A percentile compares a stretch with the other conserved stretches of the same genome.
Evolutionary conservation across 768 basidiomycete species (phyloP).

Genomic region (Lyophyllum semitale): DNA sequence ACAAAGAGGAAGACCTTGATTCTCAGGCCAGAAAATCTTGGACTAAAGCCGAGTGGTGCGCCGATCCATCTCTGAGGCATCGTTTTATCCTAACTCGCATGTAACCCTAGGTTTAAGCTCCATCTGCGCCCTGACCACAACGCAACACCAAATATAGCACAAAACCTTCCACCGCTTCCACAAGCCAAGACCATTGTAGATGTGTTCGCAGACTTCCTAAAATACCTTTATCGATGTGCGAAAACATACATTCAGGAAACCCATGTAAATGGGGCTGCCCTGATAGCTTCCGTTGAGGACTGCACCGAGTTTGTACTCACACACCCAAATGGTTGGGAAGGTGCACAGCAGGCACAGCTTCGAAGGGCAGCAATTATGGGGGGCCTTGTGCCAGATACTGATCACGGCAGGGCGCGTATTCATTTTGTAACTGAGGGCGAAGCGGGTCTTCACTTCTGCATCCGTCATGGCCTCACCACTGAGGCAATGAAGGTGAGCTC

Average conservation of each 20-base stretch:
- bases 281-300: slow-evolving; percentile 32
- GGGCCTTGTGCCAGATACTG: slow-evolving; percentile 44
- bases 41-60: no score
- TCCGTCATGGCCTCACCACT: slow-evolving; percentile 36
- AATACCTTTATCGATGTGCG: slow-evolving; percentile 46
- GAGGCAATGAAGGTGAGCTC: slow-evolving; percentile 31
- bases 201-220: slow-evolving; percentile 50
- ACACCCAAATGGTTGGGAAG: slow-evolving; percentile 65
- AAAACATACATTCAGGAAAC: slow-evolving; percentile 15
- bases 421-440: slow-evolving; percentile 64
- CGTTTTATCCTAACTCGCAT: slow-evolving; percentile 7
- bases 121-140: slow-evolving; percentile 32
- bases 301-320: slow-evolving; percentile 35
- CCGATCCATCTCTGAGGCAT: slow-evolving; percentile 9
- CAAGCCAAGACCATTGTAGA: slow-evolving; percentile 40
- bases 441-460: slow-evolving; percentile 58
- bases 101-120: slow-evolving; percentile 30
- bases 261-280: slow-evolving; percentile 38
- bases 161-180: slow-evolving; percentile 40
- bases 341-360: slow-evolving; percentile 54
- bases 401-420: slow-evolving; percentile 43
- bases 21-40: no score
- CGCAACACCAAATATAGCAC: not conserved
- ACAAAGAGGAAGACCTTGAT: no score
- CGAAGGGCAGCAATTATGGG: slow-evolving; percentile 51